Evolutionary conservation across 2,329 filamentous ascomycete species (phyloP).

Genomic region (Westerdykella aurantiaca): DNA sequence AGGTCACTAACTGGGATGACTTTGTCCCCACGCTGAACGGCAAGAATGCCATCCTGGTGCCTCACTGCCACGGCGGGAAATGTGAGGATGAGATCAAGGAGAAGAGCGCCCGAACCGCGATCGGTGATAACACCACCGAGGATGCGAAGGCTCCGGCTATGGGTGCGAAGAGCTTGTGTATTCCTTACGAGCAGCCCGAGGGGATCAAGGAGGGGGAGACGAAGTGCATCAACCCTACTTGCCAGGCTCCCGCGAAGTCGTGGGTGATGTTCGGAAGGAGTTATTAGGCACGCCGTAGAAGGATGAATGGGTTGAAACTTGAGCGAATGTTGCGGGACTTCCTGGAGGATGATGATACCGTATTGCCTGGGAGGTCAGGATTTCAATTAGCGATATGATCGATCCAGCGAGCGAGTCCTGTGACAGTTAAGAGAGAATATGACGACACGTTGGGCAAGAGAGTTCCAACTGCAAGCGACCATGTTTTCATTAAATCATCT

Average conservation of each 20-base stretch:
- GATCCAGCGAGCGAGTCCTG: too few relatives aligned
- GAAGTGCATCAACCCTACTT: slow-evolving; percentile 88
- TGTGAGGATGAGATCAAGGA: slow-evolving; percentile 97
- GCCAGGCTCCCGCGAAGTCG: slow-evolving; percentile 66
- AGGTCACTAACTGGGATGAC: slow-evolving; percentile 80
- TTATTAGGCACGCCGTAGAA: slow-evolving; percentile 23
- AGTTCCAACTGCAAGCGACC: too few relatives aligned
- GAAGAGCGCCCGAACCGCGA: slow-evolving; percentile 70
- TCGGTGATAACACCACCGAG: slow-evolving; percentile 62
- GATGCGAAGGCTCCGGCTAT: slow-evolving; percentile 69
- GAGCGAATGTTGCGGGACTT: not conserved
- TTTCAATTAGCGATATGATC: too few relatives aligned
- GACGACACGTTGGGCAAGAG: too few relatives aligned
- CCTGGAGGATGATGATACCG: too few relatives aligned
- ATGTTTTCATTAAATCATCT: too few relatives aligned
- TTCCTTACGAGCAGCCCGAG: slow-evolving; percentile 80
- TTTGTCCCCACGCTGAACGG: slow-evolving; percentile 84
- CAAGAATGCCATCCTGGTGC: slow-evolving; percentile 90
- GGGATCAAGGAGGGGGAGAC: slow-evolving; percentile 74
- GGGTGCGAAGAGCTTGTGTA: slow-evolving; percentile 71
- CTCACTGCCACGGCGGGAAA: slow-evolving; percentile 74
- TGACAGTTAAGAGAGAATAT: too few relatives aligned
- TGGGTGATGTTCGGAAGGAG: slow-evolving; percentile 85
- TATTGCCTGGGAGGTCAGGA: too few relatives aligned
- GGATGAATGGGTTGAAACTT: not conserved